Evolutionary conservation across 192 early-diverging fungal genomes (phyloP), one percentile per base, ranked within the genome.

Genomic region (Backusella psychrophila): DNA sequence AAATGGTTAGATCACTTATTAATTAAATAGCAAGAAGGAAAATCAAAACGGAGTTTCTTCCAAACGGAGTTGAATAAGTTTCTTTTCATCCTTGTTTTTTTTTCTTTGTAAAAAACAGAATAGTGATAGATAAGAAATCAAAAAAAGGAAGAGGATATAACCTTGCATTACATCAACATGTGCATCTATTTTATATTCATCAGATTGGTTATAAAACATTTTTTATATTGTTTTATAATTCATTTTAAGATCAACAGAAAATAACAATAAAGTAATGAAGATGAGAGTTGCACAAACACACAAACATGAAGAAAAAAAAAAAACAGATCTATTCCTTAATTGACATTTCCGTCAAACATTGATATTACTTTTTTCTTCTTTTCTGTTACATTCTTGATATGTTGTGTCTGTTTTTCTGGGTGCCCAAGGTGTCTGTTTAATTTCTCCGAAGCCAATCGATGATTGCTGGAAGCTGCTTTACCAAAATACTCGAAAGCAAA

Each of bases 401-500:
- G 23, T 63, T 63, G 56, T 63, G 56, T 63, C 26, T 63, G 53
- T 21, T 11, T 44, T 53, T 53, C 21, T 21, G n/a, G 9, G 56
- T 63, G 26, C 56, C 56, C 56, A 23, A 63, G 9, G 26, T 63
- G 56, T 29, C 56, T 26, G 23, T 63, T 63, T 29, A 63, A 63
- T 63, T 63, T 63, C 56, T 63, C 56, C 23, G 56, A 63, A 29
- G 56, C 56, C 26, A 63, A 63, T 29, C 23, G 56, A 63, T 63
- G 56, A 3, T 63, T 63, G 7, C 56, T 82, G 44, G 77, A 76
- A 14, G 77, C 81, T 4, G 81, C 81, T 36, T 78, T 78, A 17
- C 71, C 66, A 76, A 78, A 82, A 39, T 79, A 79, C 38, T 76
- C 74, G 1, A 79, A 46, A 4, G 81, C 81, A 14, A 77, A 74